A percentile compares a stretch with the other conserved stretches of the same genome.
Evolutionary conservation across 2,329 filamentous ascomycete genomes (phyloP).

Genomic region (Phoma sp.): DNA sequence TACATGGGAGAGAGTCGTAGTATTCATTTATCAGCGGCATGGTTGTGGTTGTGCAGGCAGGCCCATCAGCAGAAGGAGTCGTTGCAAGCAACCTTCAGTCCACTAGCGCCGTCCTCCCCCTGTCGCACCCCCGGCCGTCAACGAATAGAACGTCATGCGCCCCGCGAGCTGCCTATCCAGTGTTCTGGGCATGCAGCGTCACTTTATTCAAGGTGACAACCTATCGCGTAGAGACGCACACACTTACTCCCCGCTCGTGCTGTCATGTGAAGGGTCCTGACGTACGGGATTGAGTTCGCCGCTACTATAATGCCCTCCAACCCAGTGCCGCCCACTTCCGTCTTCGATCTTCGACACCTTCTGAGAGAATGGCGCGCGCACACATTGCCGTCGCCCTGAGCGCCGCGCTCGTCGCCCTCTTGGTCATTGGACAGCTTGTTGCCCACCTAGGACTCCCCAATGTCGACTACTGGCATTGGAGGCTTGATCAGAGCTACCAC

Average conservation of each 20-base stretch:
- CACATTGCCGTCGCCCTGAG: slow-evolving; percentile 48
- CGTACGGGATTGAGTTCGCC: slow-evolving; percentile 5
- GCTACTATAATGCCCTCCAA: neutral
- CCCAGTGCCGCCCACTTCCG: slow-evolving; percentile 1
- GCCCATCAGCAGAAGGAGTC: slow-evolving; percentile 11
- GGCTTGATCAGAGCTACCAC: slow-evolving; percentile 31
- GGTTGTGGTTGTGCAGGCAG: slow-evolving; percentile 26
- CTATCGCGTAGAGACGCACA: no score
- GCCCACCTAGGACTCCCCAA: slow-evolving; percentile 43
- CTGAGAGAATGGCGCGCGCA: slow-evolving; percentile 47
- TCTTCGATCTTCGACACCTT: slow-evolving; percentile 27
- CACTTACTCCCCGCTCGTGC: no score
- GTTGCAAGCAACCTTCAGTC: slow-evolving; percentile 2
- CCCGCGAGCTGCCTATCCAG: neutral
- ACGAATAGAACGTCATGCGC: slow-evolving; percentile 25
- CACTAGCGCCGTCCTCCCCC: slow-evolving; percentile 13
- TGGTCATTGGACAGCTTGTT: slow-evolving; percentile 47
- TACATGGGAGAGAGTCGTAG: slow-evolving; percentile 84
- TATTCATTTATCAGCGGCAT: slow-evolving; percentile 74
- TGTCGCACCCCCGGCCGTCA: slow-evolving; percentile 17
- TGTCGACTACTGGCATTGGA: slow-evolving; percentile 46
- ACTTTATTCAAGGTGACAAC: no score
- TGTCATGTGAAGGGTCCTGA: neutral
- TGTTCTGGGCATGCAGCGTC: no score
- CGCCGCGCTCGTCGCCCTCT: slow-evolving; percentile 41